Evolutionary conservation across 2,329 filamentous ascomycete genomes (phyloP), one percentile per base, ranked within the genome.

Genomic region (Emericellopsis atlantica): DNA sequence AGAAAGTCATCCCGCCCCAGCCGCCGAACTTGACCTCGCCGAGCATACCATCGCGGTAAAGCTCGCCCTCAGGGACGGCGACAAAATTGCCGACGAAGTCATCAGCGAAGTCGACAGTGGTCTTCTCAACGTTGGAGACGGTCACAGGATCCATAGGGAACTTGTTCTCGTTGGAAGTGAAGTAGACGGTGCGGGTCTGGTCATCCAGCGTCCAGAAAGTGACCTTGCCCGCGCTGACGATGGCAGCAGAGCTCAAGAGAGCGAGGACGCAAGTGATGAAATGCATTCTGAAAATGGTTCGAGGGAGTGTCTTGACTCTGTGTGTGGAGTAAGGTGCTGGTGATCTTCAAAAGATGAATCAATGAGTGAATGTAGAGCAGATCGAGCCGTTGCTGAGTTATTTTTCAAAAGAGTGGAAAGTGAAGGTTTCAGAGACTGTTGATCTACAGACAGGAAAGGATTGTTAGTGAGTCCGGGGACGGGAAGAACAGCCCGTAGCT

Each of bases 191-290:
- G 55, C 72, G 69, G 44, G 58, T 54, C 26, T 58, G 60, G 44
- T 57, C 50, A 54, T 81, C 76, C 40, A 76, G 69, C 49, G 72
- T 77, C 58, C 69, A 51, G 61, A 81, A 79, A 48, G 70, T 74
- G 51, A 81, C 59, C 31, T 60, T 58, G 53, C 53, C 56, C 44
- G 69, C 71, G 41, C 54, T 54, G 50, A 56, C 65, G 39, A 65
- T 48, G 45, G 64, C 56, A 43, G 64, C 65, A 42, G 60, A 49
- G 48, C 68, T 63, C 45, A 62, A 55, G 45, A 69, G 48, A 48
- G 62, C 57, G 48, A 67, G 56, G 53, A 70, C 50, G 51, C 66
- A 51, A 45, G 57, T 58, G 52, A 62, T 49, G 64, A 75, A 75
- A 53, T 68, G 67, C 73, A 78, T 78, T 42, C 64, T 74, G 66